Evolutionary conservation across 1,139 yeast genomes (phyloP), one percentile per base, ranked within the genome.

Genomic region (Magnusiomyces suaveolens): DNA sequence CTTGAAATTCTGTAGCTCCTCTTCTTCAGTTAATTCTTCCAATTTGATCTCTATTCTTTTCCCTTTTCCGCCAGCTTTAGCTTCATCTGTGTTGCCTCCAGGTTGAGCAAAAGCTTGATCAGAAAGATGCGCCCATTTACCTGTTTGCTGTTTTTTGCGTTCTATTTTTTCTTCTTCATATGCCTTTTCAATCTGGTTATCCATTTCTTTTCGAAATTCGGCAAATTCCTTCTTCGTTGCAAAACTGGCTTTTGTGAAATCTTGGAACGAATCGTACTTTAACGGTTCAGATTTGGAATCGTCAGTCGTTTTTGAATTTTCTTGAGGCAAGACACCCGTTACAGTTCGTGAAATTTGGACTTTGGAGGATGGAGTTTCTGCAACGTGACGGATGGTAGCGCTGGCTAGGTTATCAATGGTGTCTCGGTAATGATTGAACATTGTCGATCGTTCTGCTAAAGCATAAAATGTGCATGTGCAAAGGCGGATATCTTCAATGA

Each of bases 361-460:
- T n/a, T 36, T 36, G 16, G 41, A 10, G 16, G 41, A 36, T 3
- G 41, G 16, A 36, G 16, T 36, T 26, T 48, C 46, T 2, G 23
- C 32, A 24, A 48, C 36, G 38, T 48, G 51, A 10, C 51, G 51
- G 16, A 48, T 48, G 2, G 51, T 48, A 21, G 51, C 51, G 24
- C 51, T 48, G 4, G 51, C 44, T 16, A 48, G 36, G 36, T 48
- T 38, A 18, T 48, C 51, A 25, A 48, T 23, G 21, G 46, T 48
- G n/a, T 48, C 51, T 14, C 51, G 26, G 25, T 48, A 48, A 48
- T 48, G 44, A n/a, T 24, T 24, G 38, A 48, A 48, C 24, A 38
- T 38, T n/a, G 51, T 25, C 1, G 51, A 48, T n/a, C 51, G 32
- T 39, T 48, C 51, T 6, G 51, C 21, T 4, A 48, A 38, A 24